Base-by-base conservation (phyloP, 257 asterid species). In the Gentiana dahurica region DNA sequence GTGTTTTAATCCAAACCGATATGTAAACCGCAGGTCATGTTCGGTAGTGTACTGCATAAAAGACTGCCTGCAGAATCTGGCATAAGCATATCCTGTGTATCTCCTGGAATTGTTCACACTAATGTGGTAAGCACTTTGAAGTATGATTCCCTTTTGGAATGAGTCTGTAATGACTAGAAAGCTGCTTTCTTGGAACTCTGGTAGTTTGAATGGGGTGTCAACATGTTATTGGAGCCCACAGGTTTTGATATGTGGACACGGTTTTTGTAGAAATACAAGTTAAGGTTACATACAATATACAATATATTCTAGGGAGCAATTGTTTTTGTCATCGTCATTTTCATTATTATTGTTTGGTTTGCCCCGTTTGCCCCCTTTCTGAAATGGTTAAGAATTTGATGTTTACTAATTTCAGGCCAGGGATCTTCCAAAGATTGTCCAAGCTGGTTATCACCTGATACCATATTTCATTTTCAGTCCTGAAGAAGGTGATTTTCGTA, bases 101-200 rank as follows among this genome's bases (percentile, higher is more conserved):
- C 97, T 41, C 97, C 99, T 34, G 99, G 99, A 72, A 71, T 92
- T 62, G 99, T 88, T 63, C 94, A 85, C 52, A 88, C 99, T 60
- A 92, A 92, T 72, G 97, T 92, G 51, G 99, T 92, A 85, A 83
- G 94, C 76, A 74, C 24, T 50, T 65, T 46, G 11, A 62, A 41
- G 47, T 34, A 12, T 41, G 8, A 46, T 32, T 54, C 49, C 9
- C 46, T 41, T 24, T 41, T 41, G 46, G 46, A 41, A 7, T 41
- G 46, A 41, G 0, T 41, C 8, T 15, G 24, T 15, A 15, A 15
- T 15, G 24, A 15, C 24, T 15, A 15, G 24, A 0, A 24, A 24
- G 24, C 24, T 24, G 24, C 1, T 24, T 24, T 24, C 24, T 24
- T 24, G 24, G 24, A 24, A 24, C 24, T 24, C 24, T 24, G 24